phyloP scores from a whole-genome alignment of 257 asterid genomes.

The Cruciata laevipes region DNA sequence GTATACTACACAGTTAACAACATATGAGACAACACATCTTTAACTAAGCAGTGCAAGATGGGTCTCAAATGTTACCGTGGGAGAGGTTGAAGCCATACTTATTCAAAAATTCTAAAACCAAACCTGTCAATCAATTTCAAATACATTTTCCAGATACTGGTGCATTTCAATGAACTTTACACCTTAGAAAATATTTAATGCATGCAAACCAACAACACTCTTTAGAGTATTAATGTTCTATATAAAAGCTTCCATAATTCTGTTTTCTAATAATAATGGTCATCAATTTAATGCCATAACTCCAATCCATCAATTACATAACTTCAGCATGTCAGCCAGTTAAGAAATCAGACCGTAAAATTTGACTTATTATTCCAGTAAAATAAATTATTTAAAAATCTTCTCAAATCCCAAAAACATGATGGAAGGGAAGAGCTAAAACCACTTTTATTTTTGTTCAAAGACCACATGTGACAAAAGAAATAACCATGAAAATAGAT shows the following conservation, averaged over 20 bases:
- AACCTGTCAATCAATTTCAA: not conserved
- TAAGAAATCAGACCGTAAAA: not conserved
- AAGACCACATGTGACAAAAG: not conserved
- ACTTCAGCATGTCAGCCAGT: not conserved
- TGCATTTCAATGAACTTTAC: not conserved
- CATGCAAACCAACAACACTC: not conserved
- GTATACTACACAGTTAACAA: not conserved
- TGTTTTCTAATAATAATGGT: not conserved
- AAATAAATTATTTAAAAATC: too few species aligned
- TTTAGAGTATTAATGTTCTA: constrained; percentile 2
- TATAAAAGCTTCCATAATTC: not conserved
- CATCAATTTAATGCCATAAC: not conserved
- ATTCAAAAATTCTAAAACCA: not conserved
- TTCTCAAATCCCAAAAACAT: not conserved
- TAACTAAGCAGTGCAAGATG: not conserved
- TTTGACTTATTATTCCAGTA: not conserved
- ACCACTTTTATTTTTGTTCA: not conserved
- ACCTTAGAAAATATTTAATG: not conserved
- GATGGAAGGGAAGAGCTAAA: not conserved
- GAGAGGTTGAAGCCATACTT: not conserved
- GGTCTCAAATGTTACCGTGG: not conserved
- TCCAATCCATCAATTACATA: not conserved
- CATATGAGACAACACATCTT: not conserved
- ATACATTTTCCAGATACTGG: not conserved
- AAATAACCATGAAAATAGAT: constrained; percentile 7